phyloP scores from a whole-genome alignment of 176 grass and related monocot species.

The Oryza meridionalis region DNA sequence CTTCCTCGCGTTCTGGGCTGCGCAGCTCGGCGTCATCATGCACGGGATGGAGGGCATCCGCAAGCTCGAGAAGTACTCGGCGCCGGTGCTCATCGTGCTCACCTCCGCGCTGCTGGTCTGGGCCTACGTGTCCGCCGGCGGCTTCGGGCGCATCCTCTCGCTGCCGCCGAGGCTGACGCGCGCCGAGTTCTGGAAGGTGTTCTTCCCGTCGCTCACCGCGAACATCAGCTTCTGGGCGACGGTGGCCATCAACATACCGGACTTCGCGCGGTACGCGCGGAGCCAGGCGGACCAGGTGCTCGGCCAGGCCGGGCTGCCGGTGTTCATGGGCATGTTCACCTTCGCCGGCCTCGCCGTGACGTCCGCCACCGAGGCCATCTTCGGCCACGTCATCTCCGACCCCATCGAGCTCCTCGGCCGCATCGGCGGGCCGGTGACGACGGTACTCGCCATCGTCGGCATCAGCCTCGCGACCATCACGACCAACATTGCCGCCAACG shows the following conservation, averaged over 20 bases:
- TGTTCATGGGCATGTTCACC: slow-evolving; percentile 95
- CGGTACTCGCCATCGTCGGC: slow-evolving; percentile 78
- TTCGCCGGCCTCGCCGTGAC: slow-evolving; percentile 88
- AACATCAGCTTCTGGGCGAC: slow-evolving; percentile 99
- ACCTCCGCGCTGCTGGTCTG: slow-evolving; percentile 74
- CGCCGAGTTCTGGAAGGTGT: slow-evolving; percentile 74
- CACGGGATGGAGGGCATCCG: slow-evolving; percentile 84
- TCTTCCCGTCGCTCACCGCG: slow-evolving; percentile 90
- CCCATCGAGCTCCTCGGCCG: slow-evolving; percentile 76
- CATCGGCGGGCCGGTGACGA: slow-evolving; percentile 76
- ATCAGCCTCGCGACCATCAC: slow-evolving; percentile 92
- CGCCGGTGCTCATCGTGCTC: slow-evolving; percentile 74
- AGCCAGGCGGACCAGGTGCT: slow-evolving; percentile 84
- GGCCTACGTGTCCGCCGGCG: slow-evolving; percentile 77
- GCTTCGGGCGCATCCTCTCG: slow-evolving; percentile 78
- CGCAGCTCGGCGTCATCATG: slow-evolving; percentile 73
- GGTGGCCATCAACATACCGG: slow-evolving; percentile 89
- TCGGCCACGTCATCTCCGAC: slow-evolving; percentile 84
- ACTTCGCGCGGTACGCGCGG: slow-evolving; percentile 84
- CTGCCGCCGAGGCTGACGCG: slow-evolving; percentile 58
- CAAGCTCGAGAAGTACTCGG: slow-evolving; percentile 81
- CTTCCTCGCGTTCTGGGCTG: slow-evolving; percentile 82
- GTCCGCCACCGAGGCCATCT: slow-evolving; percentile 85
- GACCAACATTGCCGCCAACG: slow-evolving; percentile 93
- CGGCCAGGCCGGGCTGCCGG: slow-evolving; percentile 76